Conservation (phyloP, 2,329 filamentous ascomycete genomes). For the Colletotrichum eremochloae region DNA sequence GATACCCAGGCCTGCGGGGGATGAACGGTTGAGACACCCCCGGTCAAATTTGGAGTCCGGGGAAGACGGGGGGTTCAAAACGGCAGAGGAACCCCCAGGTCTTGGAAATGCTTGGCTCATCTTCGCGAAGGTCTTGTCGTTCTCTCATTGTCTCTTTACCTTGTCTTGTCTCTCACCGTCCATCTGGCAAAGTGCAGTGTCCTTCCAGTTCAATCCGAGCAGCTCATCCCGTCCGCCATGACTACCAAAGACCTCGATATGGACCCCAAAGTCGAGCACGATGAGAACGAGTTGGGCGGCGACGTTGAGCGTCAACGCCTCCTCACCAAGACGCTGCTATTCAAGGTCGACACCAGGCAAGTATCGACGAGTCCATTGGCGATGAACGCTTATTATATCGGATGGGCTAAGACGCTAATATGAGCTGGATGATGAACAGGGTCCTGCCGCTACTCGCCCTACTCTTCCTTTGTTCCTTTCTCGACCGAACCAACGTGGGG, state of each 20-base stretch:
- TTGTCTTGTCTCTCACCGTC: not conserved
- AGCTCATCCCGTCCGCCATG: slow-evolving; percentile 2
- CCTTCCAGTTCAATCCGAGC: not conserved
- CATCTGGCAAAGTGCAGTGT: not conserved
- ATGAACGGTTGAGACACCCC: slow-evolving; percentile 10
- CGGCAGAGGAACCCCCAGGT: slow-evolving; percentile 27
- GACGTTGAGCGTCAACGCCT: slow-evolving; percentile 34
- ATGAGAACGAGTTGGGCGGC: slow-evolving; percentile 42
- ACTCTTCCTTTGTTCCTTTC: slow-evolving; percentile 74
- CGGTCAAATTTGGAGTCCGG: slow-evolving; percentile 30
- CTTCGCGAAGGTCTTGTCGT: slow-evolving; percentile 12
- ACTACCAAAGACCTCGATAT: slow-evolving; percentile 32
- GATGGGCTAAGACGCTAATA: slow-evolving; percentile 11
- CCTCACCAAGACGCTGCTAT: slow-evolving; percentile 46
- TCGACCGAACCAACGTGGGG: slow-evolving; percentile 80
- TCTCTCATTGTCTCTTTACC: not conserved
- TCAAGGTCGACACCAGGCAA: slow-evolving; percentile 49
- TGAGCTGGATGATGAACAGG: slow-evolving; percentile 50
- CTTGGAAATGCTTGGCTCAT: slow-evolving; percentile 30
- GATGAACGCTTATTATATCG: no score
- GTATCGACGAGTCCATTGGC: not conserved
- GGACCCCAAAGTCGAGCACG: slow-evolving; percentile 43
- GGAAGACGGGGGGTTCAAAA: slow-evolving; percentile 37
- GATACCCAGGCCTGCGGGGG: not conserved
- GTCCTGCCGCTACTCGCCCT: slow-evolving; percentile 74